Percentiles rank a stretch among this genome's conserved stretches.
Evolutionary conservation across 176 grass and related monocot genomes (phyloP).

Genomic region (Musa schizocarpa): DNA sequence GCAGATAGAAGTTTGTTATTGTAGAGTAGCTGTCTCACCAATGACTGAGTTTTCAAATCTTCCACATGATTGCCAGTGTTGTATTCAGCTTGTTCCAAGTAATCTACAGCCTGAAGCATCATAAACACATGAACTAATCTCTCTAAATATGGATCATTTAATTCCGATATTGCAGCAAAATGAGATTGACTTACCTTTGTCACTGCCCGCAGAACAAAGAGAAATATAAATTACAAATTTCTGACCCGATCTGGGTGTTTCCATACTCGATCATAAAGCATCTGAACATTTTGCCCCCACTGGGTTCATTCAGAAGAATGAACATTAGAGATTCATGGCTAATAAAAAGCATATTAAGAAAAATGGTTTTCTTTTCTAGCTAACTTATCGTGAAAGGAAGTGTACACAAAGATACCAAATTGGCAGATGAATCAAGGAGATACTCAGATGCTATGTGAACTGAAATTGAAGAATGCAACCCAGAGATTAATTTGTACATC

Average conservation of each 20-base stretch:
- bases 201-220: constrained; percentile 92
- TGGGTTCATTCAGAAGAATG: constrained; percentile 31
- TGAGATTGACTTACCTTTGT: constrained; percentile 59
- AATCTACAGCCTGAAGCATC: constrained; percentile 70
- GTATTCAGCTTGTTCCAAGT: constrained; percentile 91
- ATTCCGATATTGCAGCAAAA: constrained; percentile 11
- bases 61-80: constrained; percentile 74
- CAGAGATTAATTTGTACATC: constrained; percentile 89
- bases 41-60: constrained; percentile 70
- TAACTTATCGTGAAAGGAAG: background rate
- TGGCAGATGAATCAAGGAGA: constrained; percentile 49
- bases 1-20: constrained; percentile 61
- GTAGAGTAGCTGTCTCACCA: constrained; percentile 65
- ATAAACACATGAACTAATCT: background rate
- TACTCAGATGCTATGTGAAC: constrained; percentile 96
- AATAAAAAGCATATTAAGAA: background rate
- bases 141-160: background rate
- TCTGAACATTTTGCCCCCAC: constrained; percentile 76
- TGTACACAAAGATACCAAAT: constrained; percentile 34
- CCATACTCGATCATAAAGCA: constrained; percentile 81
- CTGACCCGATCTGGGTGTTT: constrained; percentile 70
- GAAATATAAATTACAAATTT: constrained; percentile 86
- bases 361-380: no score
- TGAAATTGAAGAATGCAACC: constrained; percentile 94
- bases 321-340: constrained; percentile 1